Conservation (phyloP, 257 asterid species). For the Solanum chiquidenum region DNA sequence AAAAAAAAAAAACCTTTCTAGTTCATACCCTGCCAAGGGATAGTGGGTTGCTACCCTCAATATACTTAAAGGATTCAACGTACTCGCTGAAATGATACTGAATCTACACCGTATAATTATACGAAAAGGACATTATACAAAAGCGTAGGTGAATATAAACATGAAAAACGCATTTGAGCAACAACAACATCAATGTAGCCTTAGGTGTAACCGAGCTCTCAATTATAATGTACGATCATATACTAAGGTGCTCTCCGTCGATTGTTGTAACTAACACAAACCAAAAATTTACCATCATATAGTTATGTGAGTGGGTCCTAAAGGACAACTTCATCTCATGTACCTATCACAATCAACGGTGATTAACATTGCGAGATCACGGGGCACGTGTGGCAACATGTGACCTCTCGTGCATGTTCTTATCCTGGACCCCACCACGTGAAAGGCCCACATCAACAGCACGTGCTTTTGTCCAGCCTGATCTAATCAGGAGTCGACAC, state of each 20-base stretch:
- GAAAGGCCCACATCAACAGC: conserved; percentile 1
- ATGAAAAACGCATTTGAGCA: accelerated
- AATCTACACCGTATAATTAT: too few relatives aligned
- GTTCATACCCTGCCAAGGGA: neutral
- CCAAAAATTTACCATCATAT: too few relatives aligned
- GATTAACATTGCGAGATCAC: conserved; percentile 4
- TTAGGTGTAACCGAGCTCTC: neutral
- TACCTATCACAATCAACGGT: conserved; percentile 10
- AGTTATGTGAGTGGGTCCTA: neutral
- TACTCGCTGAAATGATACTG: neutral
- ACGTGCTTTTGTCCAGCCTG: neutral
- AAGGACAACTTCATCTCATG: neutral
- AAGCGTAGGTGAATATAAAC: neutral
- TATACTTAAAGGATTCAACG: neutral
- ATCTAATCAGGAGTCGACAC: neutral
- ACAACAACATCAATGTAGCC: accelerated
- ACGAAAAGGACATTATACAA: too few relatives aligned
- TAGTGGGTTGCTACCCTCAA: neutral
- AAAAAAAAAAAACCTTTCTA: neutral
- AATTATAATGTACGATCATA: neutral
- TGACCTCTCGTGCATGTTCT: conserved; percentile 27
- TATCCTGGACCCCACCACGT: conserved; percentile 25
- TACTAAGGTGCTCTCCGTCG: neutral
- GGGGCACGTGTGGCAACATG: conserved; percentile 36
- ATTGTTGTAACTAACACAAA: neutral